Evolutionary conservation across 352 stramenopile genomes (phyloP).

Genomic region (Globisporangium middletonii): DNA sequence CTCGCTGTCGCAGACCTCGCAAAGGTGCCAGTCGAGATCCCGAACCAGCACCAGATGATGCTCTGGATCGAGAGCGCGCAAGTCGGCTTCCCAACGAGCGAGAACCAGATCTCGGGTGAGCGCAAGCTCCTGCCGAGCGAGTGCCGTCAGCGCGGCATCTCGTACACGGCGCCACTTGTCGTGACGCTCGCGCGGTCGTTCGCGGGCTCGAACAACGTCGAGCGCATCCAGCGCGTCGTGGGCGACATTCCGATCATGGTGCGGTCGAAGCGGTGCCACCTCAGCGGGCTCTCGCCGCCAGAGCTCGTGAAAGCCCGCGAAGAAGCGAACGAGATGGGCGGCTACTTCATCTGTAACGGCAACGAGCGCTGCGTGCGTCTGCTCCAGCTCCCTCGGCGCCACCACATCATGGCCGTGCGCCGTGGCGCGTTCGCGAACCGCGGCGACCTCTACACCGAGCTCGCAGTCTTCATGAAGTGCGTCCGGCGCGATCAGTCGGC

Average conservation of each 20-base stretch:
- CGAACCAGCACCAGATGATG: constrained; percentile 77
- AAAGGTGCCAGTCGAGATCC: constrained; percentile 87
- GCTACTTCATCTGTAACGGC: constrained; percentile 99
- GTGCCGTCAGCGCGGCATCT: constrained; percentile 95
- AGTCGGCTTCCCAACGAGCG: constrained; percentile 84
- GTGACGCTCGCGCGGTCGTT: constrained; percentile 89
- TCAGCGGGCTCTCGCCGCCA: constrained; percentile 77
- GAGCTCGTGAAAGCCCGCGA: constrained; percentile 88
- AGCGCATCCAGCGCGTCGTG: constrained; percentile 84
- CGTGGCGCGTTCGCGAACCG: constrained; percentile 97
- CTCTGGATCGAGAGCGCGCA: constrained; percentile 94
- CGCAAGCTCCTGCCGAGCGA: constrained; percentile 90
- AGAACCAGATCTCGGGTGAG: constrained; percentile 82
- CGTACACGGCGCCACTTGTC: constrained; percentile 94
- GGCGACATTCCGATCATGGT: constrained; percentile 98
- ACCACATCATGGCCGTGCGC: constrained; percentile 92
- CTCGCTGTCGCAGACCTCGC: constrained; percentile 90
- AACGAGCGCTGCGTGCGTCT: constrained; percentile 98
- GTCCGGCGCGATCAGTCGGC: constrained; percentile 93
- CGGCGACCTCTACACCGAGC: constrained; percentile 94
- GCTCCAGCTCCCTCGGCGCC: constrained; percentile 91
- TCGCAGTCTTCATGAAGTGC: constrained; percentile 97
- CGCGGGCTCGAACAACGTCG: constrained; percentile 69
- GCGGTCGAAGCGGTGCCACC: constrained; percentile 93
- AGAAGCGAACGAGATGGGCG: constrained; percentile 97